These are phyloP conservation scores for Gamsiella multidivaricata DNA, from an alignment of 192 early-diverging fungal genomes.

Conservation along the genomic window DNA sequence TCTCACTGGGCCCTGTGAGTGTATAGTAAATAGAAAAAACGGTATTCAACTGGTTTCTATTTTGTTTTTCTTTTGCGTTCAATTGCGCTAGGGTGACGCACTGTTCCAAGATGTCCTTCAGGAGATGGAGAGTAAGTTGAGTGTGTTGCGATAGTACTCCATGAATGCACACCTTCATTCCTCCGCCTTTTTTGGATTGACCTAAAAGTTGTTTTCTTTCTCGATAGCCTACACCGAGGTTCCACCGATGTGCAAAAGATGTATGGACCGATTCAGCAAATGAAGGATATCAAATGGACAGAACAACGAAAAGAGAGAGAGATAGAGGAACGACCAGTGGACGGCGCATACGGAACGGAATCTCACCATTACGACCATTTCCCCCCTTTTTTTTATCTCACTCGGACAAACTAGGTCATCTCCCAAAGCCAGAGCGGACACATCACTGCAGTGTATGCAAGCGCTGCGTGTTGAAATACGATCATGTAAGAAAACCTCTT, in stretches of 20 bases:
- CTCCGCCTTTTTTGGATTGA: too few relatives aligned
- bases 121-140: constrained; percentile 61
- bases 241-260: constrained; percentile 41
- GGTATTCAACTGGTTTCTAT: too few relatives aligned
- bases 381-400: neutral
- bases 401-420: constrained; percentile 59
- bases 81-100: constrained; percentile 48
- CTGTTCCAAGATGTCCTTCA: constrained; percentile 56
- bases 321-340: neutral
- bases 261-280: constrained; percentile 10
- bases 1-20: too few relatives aligned
- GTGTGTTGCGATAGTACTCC: constrained; percentile 36
- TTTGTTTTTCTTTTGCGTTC: neutral
- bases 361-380: neutral
- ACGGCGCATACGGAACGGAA: neutral
- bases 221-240: constrained; percentile 31
- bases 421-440: constrained; percentile 81
- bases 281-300: too few relatives aligned
- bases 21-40: too few relatives aligned
- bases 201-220: neutral
- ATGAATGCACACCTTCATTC: too few relatives aligned
- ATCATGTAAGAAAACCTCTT: constrained; percentile 60
- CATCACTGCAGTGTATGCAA: constrained; percentile 85
- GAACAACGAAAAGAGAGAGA: neutral
- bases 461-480: constrained; percentile 80